Evolutionary conservation across 2,329 filamentous ascomycete genomes (phyloP), one percentile per base, ranked within the genome.

Genomic region (Ascochyta clinopodiicola): DNA sequence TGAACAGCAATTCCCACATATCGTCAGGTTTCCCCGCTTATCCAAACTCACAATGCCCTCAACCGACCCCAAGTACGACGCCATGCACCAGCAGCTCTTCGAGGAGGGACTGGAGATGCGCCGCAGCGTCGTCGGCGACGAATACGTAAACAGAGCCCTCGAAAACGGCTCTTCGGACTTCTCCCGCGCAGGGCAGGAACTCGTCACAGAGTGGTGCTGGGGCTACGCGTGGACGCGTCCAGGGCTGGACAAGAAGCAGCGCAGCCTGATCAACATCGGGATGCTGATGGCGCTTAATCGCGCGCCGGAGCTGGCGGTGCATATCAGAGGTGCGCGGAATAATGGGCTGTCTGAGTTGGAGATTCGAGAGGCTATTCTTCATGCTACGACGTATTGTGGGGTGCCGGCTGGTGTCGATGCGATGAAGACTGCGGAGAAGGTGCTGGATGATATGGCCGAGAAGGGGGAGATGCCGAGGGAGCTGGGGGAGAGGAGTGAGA

Each of bases 201-300:
- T 87, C 34, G 81, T 87, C 1, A 88, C 86, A 0, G 86, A 88
- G 73, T 84, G 80, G 69, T 84, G 83, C 75, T 89, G 86, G 86
- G 86, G 86, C 13, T 81, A 81, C 55, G 81, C 83, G 24, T 89
- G 86, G 86, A 83, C 83, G 3, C 81, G 86, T 7, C 85, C 85
- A 0, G 86, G 86, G 0, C 80, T 89, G 8, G 81, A 83, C 32
- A 80, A 82, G 56, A 86, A 88, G 69, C 82, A 85, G 61, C 80
- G 86, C 42, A 84, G 80, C 48, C 77, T 89, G 50, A 75, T 89
- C 48, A 88, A 88, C 69, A 84, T 88, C 43, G 85, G 82, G 43
- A 88, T 89, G 82, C 77, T 89, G 40, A 84, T 83, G 70, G 84
- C 84, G 3, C 77, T 87, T 58, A 88, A 88, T 63, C 78, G 84